phyloP scores from a whole-genome alignment of 495 filamentous ascomycete species.

The Daldinia vernicosa region DNA sequence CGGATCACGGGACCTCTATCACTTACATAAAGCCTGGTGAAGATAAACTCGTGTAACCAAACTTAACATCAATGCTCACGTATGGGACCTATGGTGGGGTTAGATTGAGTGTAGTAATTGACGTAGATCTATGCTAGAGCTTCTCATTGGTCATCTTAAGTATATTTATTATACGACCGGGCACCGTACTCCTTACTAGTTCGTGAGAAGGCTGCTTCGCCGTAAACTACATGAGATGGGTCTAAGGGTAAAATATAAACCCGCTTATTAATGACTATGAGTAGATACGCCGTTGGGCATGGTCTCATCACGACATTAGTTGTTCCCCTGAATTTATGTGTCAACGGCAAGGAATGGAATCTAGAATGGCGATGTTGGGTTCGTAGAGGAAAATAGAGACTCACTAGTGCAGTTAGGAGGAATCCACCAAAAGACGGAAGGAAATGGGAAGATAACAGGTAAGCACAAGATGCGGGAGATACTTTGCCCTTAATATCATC shows the following conservation, averaged over 20 bases:
- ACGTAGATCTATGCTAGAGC: not conserved
- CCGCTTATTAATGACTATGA: conserved; percentile 6
- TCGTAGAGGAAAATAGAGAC: not conserved
- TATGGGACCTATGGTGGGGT: not conserved
- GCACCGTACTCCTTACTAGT: not conserved
- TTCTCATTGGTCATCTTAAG: not conserved
- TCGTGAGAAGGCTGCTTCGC: not conserved
- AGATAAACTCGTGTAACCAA: not conserved
- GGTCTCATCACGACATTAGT: not conserved
- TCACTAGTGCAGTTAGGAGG: not conserved
- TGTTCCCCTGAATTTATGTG: conserved; percentile 3
- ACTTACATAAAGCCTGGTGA: not conserved
- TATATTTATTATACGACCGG: not conserved
- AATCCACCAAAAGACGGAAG: not conserved
- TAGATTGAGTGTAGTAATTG: not conserved
- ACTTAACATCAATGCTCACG: not conserved
- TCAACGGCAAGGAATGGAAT: not conserved
- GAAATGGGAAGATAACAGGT: not conserved
- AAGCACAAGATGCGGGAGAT: conserved; percentile 1
- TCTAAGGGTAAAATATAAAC: conserved; percentile 16
- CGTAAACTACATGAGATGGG: not conserved
- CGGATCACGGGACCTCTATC: not conserved
- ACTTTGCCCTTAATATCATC: not conserved
- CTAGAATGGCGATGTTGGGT: not conserved
- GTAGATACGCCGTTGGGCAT: not conserved